Conservation (phyloP, 208 protist species). For the Leishmania tarentolae region DNA sequence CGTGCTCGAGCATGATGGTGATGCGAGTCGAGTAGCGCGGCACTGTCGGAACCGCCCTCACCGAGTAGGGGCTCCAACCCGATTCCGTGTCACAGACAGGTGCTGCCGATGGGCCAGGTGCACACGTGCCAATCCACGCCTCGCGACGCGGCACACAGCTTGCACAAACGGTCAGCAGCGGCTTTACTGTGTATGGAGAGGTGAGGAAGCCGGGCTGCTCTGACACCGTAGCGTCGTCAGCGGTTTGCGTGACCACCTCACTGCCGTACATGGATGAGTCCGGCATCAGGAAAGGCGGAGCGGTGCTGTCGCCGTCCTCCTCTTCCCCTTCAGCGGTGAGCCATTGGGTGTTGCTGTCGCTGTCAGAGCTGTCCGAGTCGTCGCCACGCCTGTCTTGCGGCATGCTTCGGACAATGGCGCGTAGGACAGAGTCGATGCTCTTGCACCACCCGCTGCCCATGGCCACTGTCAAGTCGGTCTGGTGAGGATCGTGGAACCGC, state of each 20-base stretch:
- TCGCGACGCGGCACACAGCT: conserved; percentile 79
- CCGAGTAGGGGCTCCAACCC: conserved; percentile 17
- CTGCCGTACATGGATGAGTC: not conserved
- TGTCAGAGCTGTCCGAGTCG: not conserved
- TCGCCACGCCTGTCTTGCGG: conserved; percentile 13
- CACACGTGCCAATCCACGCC: conserved; percentile 49
- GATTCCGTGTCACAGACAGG: not conserved
- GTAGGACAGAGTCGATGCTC: conserved; percentile 56
- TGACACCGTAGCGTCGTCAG: not conserved
- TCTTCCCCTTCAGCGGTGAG: conserved; percentile 19
- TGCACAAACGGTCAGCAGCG: conserved; percentile 74
- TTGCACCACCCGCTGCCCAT: conserved; percentile 59
- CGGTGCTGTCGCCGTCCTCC: conserved; percentile 11
- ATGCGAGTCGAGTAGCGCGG: conserved; percentile 79
- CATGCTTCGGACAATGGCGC: conserved; percentile 39
- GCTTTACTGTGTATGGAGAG: conserved; percentile 61
- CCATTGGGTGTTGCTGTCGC: conserved; percentile 5
- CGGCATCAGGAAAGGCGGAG: conserved; percentile 10
- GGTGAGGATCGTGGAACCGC: conserved; percentile 58
- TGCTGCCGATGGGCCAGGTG: conserved; percentile 17
- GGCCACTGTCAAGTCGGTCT: conserved; percentile 57
- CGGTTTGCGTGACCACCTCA: conserved; percentile 14
- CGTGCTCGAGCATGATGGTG: conserved; percentile 81
- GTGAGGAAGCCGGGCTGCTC: conserved; percentile 27
- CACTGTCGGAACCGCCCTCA: conserved; percentile 53